Evolutionary conservation across 768 basidiomycete genomes (phyloP).

Genomic region (Favolaschia claudopus): DNA sequence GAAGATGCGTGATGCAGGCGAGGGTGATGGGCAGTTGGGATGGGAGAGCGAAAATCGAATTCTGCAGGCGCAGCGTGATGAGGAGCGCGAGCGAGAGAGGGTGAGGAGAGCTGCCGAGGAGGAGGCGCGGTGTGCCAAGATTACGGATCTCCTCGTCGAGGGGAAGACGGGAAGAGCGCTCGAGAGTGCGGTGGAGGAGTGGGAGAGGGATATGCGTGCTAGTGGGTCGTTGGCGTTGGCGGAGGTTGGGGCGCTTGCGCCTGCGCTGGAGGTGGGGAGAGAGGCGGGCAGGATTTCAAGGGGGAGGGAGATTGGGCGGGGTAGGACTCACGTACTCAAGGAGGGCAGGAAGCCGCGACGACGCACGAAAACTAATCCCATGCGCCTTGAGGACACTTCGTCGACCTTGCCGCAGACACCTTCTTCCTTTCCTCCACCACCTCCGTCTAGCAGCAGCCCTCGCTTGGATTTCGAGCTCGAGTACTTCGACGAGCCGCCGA

Average conservation of each 20-base stretch:
- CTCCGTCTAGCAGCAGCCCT: too few relatives aligned
- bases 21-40: conserved; percentile 36
- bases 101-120: too few relatives aligned
- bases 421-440: too few relatives aligned
- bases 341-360: too few relatives aligned
- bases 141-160: conserved; percentile 69
- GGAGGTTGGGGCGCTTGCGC: not conserved
- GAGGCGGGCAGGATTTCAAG: not conserved
- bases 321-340: too few relatives aligned
- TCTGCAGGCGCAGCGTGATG: conserved; percentile 3
- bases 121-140: conserved; percentile 68
- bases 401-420: too few relatives aligned
- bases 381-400: not conserved
- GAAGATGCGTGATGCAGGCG: conserved; percentile 40
- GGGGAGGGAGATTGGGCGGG: not conserved
- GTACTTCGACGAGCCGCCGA: not conserved
- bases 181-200: conserved; percentile 68
- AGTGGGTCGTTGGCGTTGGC: conserved; percentile 20
- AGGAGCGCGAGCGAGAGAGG: conserved; percentile 7
- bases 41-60: conserved; percentile 25
- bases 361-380: too few relatives aligned
- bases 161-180: conserved; percentile 73
- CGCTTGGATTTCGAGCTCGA: too few relatives aligned
- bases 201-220: conserved; percentile 49
- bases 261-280: conserved; percentile 12